Evolutionary conservation across 306 rosid species (phyloP), one percentile per base, ranked within the genome.

Genomic region (Begonia peltatifolia): DNA sequence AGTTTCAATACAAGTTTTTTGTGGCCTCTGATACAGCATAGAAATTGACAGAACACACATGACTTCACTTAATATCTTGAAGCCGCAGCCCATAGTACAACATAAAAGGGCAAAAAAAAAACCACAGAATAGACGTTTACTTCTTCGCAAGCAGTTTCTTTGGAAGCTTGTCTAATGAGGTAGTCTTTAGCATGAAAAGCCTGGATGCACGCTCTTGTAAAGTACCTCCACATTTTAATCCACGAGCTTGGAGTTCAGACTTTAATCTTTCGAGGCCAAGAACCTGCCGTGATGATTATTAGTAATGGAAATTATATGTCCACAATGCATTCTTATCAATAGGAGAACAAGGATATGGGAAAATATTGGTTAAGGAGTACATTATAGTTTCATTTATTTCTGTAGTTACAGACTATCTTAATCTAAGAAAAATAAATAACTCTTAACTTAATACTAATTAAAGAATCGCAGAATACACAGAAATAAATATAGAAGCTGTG

Each of bases 141-240:
- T 84, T 84, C 70, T 74, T 87, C 2, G 94, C 94, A 38, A 84
- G 74, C 53, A 87, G 67, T 73, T 92, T 92, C 72, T 77, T 92
- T 2, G 96, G 96, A 73, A 87, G 65, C 64, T 87, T 77, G 20
- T 83, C 84, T 61, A 77, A 54, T 0, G 96, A 81, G 6, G 87
- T 83, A 5, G 84, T 70, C 66, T 92, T 92, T 30, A 92, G 74
- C 55, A 92, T 72, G 74, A 83, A 92, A 63, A 92, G 93, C 75
- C 99, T 79, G 12, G 84, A 84, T 46, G 94, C 94, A 11, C 94
- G 95, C 78, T 87, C 96, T 57, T 74, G 77, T 67, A 87, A 56
- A 18, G 96, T 79, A 35, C 99, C 99, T 30, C 99, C 99, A 35
- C 94, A 92, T 74, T 92, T 92, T 36, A 92, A 61, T 9, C 99